Conservation (phyloP, 2,329 filamentous ascomycete species). For the Claviceps pusilla region DNA sequence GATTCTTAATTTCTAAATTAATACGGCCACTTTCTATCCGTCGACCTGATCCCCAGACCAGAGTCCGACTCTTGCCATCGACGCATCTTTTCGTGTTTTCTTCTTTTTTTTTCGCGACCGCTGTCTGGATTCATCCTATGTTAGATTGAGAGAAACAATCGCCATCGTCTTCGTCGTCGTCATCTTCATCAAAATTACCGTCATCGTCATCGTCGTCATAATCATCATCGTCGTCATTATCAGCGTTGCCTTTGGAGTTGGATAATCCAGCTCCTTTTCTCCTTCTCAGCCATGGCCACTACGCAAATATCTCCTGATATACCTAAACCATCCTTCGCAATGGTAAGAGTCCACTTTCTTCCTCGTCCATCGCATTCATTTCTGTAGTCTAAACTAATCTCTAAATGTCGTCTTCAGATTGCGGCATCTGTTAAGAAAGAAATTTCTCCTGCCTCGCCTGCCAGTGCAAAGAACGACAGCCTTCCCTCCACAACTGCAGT, state of each 20-base stretch:
- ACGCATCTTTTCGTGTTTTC: not conserved
- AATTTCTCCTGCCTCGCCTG: constrained; percentile 4
- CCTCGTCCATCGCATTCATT: not conserved
- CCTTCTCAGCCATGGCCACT: constrained; percentile 27
- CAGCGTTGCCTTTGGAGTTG: constrained; percentile 10
- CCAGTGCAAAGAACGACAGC: constrained; percentile 8
- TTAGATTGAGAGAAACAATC: not conserved
- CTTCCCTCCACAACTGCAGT: constrained; percentile 3
- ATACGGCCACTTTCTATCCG: constrained; percentile 18
- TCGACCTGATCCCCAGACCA: constrained; percentile 6
- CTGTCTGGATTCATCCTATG: constrained; percentile 7
- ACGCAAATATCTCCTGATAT: constrained; percentile 31
- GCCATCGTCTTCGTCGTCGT: not conserved
- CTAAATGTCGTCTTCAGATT: constrained; percentile 21
- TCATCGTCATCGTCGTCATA: constrained; percentile 4
- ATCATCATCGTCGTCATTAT: not conserved
- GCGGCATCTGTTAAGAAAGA: constrained; percentile 28
- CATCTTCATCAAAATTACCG: not conserved
- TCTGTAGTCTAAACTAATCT: not conserved
- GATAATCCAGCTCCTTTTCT: constrained; percentile 10
- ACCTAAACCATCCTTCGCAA: constrained; percentile 58
- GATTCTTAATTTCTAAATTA: constrained; percentile 25
- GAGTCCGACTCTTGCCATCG: constrained; percentile 3
- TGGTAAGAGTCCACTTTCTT: constrained; percentile 33
- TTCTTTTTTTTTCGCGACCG: not conserved